These are phyloP conservation scores for Salvia hispanica DNA, from an alignment of 257 asterid species.

Conservation along the genomic window DNA sequence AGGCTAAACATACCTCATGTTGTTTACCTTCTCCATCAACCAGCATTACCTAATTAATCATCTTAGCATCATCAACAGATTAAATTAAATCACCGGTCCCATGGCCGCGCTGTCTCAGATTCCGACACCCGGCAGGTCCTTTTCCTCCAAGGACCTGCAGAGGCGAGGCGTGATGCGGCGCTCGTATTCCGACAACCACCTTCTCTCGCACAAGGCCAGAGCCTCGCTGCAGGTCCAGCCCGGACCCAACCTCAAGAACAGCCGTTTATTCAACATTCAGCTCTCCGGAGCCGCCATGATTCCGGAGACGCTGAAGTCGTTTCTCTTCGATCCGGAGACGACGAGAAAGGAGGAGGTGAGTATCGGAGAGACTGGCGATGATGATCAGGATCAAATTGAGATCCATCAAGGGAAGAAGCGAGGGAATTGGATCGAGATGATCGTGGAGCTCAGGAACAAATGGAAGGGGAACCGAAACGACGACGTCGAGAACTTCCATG, in stretches of 20 bases:
- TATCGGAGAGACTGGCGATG: conserved; percentile 18
- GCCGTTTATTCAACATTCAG: conserved; percentile 52
- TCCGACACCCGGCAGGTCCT: conserved; percentile 34
- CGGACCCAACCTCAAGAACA: conserved; percentile 51
- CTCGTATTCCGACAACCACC: conserved; percentile 52
- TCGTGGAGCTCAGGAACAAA: conserved; percentile 55
- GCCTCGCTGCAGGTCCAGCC: conserved; percentile 52
- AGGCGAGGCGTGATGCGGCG: conserved; percentile 35
- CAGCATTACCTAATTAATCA: conserved; percentile 9
- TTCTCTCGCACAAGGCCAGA: conserved; percentile 39
- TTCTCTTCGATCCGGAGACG: conserved; percentile 45
- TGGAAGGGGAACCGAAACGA: conserved; percentile 55
- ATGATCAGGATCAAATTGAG: conserved; percentile 23
- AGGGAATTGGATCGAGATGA: conserved; percentile 70
- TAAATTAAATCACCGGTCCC: no score
- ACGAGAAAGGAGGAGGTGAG: conserved; percentile 5
- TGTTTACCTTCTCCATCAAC: conserved; percentile 1
- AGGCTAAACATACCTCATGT: background rate
- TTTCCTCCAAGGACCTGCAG: conserved; percentile 33
- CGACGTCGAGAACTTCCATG: conserved; percentile 25
- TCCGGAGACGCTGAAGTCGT: conserved; percentile 52
- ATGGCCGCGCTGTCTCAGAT: conserved; percentile 49
- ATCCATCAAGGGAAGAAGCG: conserved; percentile 39
- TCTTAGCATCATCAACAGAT: background rate
- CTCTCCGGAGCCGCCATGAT: conserved; percentile 42